Evolutionary conservation across 2,329 filamentous ascomycete species (phyloP), one percentile per base, ranked within the genome.

Genomic region (Neoarthrinium moseri): DNA sequence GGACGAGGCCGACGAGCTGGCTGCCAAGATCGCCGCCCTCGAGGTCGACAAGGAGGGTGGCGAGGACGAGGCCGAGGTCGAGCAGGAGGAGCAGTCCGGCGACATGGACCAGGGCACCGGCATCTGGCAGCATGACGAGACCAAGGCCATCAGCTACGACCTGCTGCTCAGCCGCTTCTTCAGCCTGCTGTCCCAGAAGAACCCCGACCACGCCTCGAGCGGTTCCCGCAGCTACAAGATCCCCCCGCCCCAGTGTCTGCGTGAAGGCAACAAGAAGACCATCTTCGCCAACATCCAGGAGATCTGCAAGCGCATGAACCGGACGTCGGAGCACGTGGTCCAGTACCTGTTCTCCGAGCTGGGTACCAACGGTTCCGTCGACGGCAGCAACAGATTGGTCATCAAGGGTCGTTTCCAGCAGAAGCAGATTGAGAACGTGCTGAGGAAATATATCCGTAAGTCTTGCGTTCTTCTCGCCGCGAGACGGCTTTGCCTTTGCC

Each of bases 391-490:
- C 70, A 86, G 92, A 65, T 73, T 99, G 62, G 91, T 99, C 65
- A 99, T 99, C 81, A 96, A 96, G 81, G 94, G 94, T 78, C 89
- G 94, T 65, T 99, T 99, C 87, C 92, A 97, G 72, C 92, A 97
- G 77, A 96, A 96, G 76, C 92, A 97, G 77, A 91, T 97, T 65
- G 94, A 99, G 78, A 96, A 95, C 72, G 91, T 97, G 43, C 73
- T 97, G 66, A 81, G 92, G 74, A 89, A 92, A 77, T 96, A 96
- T 71, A 96, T 96, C 67, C 88, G 87, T 90, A 75, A 69, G 83
- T 78, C 46, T 41, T n/a, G 26, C 17, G 10, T 23, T 30, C 21
- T n/a, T 29, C 12, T 3, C 30, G 4, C 6, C 6, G 17, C 13
- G 7, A 35, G 4, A 10, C 8, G 10, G 17, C 17, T 11, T 10